Evolutionary conservation across 768 basidiomycete genomes (phyloP).

Genomic region (Paxillus rubicundulus): DNA sequence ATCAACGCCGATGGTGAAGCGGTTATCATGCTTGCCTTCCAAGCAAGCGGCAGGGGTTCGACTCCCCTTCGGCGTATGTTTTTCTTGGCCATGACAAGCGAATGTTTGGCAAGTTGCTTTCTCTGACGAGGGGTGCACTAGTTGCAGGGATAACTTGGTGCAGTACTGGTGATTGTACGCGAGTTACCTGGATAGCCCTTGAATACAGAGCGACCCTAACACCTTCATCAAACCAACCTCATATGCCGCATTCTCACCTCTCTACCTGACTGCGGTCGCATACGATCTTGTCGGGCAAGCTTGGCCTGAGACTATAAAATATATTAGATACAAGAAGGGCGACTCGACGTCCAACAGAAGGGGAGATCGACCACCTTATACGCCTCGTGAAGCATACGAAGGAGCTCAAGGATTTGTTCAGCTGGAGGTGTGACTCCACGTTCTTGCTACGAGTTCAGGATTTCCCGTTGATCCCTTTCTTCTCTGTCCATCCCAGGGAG

Average conservation of each 20-base stretch:
- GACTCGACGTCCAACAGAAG: too few species aligned
- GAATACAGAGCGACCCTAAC: too few species aligned
- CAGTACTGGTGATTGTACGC: too few species aligned
- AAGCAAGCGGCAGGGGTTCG: slow-evolving; percentile 76
- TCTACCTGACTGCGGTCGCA: slow-evolving; percentile 27
- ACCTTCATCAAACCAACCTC: too few species aligned
- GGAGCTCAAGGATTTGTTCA: slow-evolving; percentile 37
- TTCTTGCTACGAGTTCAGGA: too few species aligned
- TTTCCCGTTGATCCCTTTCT: neutral
- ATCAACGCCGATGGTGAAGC: slow-evolving; percentile 71
- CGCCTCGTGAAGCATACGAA: slow-evolving; percentile 17
- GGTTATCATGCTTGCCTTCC: slow-evolving; percentile 94
- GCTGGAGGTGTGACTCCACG: slow-evolving; percentile 27
- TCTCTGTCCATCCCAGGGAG: slow-evolving; percentile 20
- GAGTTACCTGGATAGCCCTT: too few species aligned
- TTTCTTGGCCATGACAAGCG: neutral
- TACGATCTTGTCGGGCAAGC: slow-evolving; percentile 30
- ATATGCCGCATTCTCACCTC: slow-evolving; percentile 25
- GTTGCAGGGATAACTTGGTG: too few species aligned
- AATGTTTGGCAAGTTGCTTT: too few species aligned
- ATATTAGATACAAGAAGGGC: slow-evolving; percentile 23
- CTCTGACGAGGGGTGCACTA: too few species aligned
- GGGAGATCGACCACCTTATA: slow-evolving; percentile 21
- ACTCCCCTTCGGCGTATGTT: slow-evolving; percentile 59
- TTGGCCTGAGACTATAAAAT: slow-evolving; percentile 26